Conservation (phyloP, 2,329 filamentous ascomycete species). For the Pseudogymnoascus sp. region DNA sequence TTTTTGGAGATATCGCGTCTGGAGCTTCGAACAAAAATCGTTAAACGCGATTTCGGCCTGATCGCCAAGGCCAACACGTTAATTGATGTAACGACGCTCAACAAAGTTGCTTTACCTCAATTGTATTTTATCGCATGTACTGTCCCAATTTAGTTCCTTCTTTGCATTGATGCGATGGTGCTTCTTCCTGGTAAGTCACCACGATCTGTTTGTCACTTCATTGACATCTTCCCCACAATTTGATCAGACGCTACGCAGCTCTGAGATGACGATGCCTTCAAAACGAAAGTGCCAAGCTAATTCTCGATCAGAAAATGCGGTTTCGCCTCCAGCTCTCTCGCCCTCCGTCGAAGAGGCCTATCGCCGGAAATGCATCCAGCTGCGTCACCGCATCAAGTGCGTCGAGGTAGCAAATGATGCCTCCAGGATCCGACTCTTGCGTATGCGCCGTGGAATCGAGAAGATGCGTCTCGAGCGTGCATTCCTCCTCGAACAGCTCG, state of each 20-base stretch:
- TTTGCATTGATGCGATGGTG: neutral
- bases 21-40: constrained; percentile 9
- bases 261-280: neutral
- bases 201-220: neutral
- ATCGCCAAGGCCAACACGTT: neutral
- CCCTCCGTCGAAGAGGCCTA: constrained; percentile 95
- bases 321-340: constrained; percentile 53
- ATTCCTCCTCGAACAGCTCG: constrained; percentile 63
- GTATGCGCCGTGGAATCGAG: constrained; percentile 76
- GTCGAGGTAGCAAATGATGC: constrained; percentile 88
- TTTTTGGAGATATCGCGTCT: constrained; percentile 5
- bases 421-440: constrained; percentile 66
- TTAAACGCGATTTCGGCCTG: constrained; percentile 4
- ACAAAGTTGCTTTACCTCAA: neutral
- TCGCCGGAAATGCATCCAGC: constrained; percentile 89
- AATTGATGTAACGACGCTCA: neutral
- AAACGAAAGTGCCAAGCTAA: neutral
- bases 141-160: neutral
- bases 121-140: neutral
- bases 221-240: neutral
- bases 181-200: neutral
- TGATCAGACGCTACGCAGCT: neutral
- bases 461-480: constrained; percentile 85
- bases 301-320: constrained; percentile 29
- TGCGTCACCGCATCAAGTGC: constrained; percentile 84